Base-by-base conservation (phyloP, 768 basidiomycete genomes). In the Podaxis carcinomalis region DNA sequence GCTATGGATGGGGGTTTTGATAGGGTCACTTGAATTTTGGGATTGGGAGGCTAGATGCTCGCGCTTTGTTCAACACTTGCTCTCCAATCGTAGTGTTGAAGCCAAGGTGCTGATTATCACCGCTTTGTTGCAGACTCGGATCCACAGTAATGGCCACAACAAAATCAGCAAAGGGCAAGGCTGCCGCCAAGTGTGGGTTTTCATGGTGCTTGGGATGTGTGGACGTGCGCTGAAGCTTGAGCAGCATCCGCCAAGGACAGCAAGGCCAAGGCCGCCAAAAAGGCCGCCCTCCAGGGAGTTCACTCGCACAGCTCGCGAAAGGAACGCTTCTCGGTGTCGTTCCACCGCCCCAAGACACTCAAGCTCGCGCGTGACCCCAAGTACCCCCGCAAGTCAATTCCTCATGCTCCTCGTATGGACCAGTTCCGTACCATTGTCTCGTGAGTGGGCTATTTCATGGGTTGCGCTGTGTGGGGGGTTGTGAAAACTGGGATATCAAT, bases 261-360 rank as follows among this genome's bases (percentile, higher is more conserved):
- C 69, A 95, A 95, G 79, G 95, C 95, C 70, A 93, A 94, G 80
- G 80, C 89, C 46, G 95, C 97, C 47, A 97, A 95, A 82, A 98
- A 98, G 82, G 95, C 95, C 10, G 95, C 89, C 59, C 84, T 98
- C 57, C 92, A 93, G 74, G 95, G 95, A 63, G 86, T 85, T 47
- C 82, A 90, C 73, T 83, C 85, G 36, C 88, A 89, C 71, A 78
- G 84, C 16, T 72, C 83, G 67, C 89, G 93, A 76, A 97, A 96
- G 80, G 81, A 85, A 51, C 88, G 94, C 64, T 86, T 79, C 70
- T 88, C 88, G 39, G 93, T 95, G 61, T 89, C 92, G 36, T 98
- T 99, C 89, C 90, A 92, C 80, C 90, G 93, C 65, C 96, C 96
- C 63, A 95, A 93, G 83, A 98, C 97, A 59, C 85, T 98, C 64